A percentile compares a stretch with the other conserved stretches of the same genome.
Evolutionary conservation across 192 early-diverging fungal species (phyloP).

Genomic region (Coemansia sp.): DNA sequence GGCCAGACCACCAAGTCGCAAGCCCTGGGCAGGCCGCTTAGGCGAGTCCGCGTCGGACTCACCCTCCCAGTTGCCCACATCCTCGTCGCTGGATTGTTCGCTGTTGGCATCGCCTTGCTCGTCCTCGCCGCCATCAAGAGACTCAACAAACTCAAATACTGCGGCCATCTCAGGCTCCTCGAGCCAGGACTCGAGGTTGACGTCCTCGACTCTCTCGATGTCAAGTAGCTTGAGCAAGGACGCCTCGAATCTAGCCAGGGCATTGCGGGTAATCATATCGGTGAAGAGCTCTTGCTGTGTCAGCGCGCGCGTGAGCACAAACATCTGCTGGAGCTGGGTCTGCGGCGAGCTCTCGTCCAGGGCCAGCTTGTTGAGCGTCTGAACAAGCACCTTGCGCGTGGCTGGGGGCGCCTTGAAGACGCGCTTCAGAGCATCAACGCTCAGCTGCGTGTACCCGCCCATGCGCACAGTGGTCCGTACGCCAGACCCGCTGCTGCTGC

Average conservation of each 20-base stretch:
- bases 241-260: slow-evolving; percentile 59
- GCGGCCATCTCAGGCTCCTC: slow-evolving; percentile 52
- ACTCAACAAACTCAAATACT: slow-evolving; percentile 51
- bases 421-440: slow-evolving; percentile 64
- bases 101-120: not conserved
- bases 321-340: slow-evolving; percentile 44
- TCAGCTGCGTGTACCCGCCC: slow-evolving; percentile 51
- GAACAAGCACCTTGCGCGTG: slow-evolving; percentile 63
- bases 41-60: slow-evolving; percentile 25
- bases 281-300: slow-evolving; percentile 53
- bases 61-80: not conserved
- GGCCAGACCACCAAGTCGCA: not conserved
- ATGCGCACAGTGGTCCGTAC: slow-evolving; percentile 18
- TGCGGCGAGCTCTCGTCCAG: slow-evolving; percentile 42
- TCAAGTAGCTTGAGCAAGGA: slow-evolving; percentile 57
- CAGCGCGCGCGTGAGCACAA: slow-evolving; percentile 42
- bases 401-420: slow-evolving; percentile 48
- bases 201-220: slow-evolving; percentile 38
- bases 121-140: slow-evolving; percentile 14
- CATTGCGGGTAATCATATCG: slow-evolving; percentile 60
- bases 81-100: not conserved
- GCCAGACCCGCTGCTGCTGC: not conserved
- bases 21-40: not conserved
- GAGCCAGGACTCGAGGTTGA: slow-evolving; percentile 45
- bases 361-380: slow-evolving; percentile 60